Percentiles rank a stretch among this genome's conserved stretches.
Conservation (phyloP, 257 asterid genomes). For the Apocynum venetum region DNA sequence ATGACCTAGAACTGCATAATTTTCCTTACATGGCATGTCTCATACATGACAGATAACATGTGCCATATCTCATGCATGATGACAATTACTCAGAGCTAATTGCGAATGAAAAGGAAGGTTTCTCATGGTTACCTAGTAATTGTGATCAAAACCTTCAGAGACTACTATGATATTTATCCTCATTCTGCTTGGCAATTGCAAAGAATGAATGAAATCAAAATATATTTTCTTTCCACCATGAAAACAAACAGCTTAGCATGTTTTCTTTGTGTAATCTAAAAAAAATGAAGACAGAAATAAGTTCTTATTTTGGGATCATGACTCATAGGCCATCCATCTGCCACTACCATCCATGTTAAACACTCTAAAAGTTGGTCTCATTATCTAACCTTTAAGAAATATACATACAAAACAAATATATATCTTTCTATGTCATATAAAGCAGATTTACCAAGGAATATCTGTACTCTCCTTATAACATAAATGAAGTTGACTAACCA, state of each 20-base stretch:
- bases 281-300: neutral
- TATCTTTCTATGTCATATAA: neutral
- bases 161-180: neutral
- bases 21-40: neutral
- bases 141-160: neutral
- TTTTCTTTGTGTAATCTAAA: neutral
- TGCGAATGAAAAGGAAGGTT: neutral
- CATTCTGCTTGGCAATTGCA: neutral
- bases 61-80: neutral
- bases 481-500: neutral
- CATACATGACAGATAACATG: neutral
- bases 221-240: neutral
- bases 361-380: neutral
- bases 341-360: neutral
- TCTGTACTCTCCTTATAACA: neutral
- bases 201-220: neutral
- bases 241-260: neutral
- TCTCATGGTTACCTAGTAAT: neutral
- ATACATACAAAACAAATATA: neutral
- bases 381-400: neutral
- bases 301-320: neutral
- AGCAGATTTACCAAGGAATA: neutral
- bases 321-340: neutral
- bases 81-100: neutral
- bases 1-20: neutral